A percentile compares a stretch with the other conserved stretches of the same genome.
Conservation (phyloP, 192 early-diverging fungal genomes). For the Coemansia reversa region DNA sequence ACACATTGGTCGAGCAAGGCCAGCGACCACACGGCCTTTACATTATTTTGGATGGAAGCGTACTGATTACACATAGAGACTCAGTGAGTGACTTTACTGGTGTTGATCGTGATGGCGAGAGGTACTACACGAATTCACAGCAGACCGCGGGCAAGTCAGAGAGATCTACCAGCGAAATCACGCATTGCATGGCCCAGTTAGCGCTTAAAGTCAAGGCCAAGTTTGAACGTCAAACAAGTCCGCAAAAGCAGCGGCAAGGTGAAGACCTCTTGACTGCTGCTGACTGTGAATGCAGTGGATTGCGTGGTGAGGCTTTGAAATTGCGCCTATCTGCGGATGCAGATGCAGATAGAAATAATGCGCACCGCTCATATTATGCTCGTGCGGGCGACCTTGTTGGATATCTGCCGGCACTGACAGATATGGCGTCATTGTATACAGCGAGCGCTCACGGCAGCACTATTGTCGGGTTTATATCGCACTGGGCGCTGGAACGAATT, state of each 20-base stretch:
- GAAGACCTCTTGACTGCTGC: neutral
- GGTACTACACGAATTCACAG: neutral
- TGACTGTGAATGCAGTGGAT: neutral
- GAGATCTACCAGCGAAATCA: conserved; percentile 28
- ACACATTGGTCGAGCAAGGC: conserved; percentile 76
- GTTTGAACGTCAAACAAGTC: conserved; percentile 13
- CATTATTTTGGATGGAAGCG: conserved; percentile 87
- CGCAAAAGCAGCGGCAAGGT: neutral
- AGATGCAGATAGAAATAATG: conserved; percentile 10
- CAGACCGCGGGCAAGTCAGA: neutral
- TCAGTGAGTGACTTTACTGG: conserved; percentile 47
- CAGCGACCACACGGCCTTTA: conserved; percentile 82
- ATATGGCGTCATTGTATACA: conserved; percentile 85
- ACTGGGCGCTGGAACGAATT: conserved; percentile 76
- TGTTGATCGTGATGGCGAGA: conserved; percentile 16
- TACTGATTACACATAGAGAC: conserved; percentile 60
- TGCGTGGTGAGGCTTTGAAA: neutral
- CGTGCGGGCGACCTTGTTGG: conserved; percentile 87
- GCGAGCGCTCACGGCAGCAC: conserved; percentile 76
- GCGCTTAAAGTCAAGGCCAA: conserved; percentile 22
- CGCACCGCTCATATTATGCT: conserved; percentile 66
- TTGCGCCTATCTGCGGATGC: conserved; percentile 2
- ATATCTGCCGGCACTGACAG: conserved; percentile 89
- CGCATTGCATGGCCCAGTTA: conserved; percentile 36
- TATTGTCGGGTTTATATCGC: conserved; percentile 87